Evolutionary conservation across 1,284 basidiomycete genomes (phyloP), one percentile per base, ranked within the genome.

Genomic region (Agaricales sp.): DNA sequence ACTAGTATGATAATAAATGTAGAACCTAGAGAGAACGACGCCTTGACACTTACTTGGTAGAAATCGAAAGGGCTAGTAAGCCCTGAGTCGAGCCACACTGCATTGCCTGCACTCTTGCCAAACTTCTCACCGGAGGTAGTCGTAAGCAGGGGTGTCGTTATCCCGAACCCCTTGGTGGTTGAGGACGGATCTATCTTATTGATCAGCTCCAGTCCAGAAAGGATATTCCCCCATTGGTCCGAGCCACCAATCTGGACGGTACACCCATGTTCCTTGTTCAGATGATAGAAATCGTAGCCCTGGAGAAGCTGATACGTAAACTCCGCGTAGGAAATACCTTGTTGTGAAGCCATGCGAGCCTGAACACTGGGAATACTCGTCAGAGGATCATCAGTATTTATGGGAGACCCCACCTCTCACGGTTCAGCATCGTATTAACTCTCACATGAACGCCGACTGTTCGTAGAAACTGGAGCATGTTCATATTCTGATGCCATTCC

Each of bases 221-320:
- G 70, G 54, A 99, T 97, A 63, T 99, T 99, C n/a, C 96, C 95
- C 84, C 94, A 94, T 64, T 99, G 96, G 64, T 99, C 96, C 0
- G 89, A 92, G 2, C 96, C 96, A 45, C 96, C 96, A 39, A 99
- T 67, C 66, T 99, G 96, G 43, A 98, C 76, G 1, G 81, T 81
- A 64, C 95, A 98, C 0, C 69, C 70, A 46, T 78, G 71, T 22
- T 73, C 63, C 54, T 71, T 69, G 66, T 94, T 74, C 1, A 99
- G 75, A 53, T 84, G 70, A 53, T 84, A 77, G 66, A 97, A 99
- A 66, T 99, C 96, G 65, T 92, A 90, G 1, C 92, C 96, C 68
- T 99, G 96, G 11, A 99, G 74, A 20, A 99, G 81, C 62, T 99
- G 95, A 63, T 99, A 99, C 3, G 86, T 84, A 67, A 99, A 98